Evolutionary conservation across 305 asterid genomes (phyloP).

Genomic region (Coffea humblotiana): DNA sequence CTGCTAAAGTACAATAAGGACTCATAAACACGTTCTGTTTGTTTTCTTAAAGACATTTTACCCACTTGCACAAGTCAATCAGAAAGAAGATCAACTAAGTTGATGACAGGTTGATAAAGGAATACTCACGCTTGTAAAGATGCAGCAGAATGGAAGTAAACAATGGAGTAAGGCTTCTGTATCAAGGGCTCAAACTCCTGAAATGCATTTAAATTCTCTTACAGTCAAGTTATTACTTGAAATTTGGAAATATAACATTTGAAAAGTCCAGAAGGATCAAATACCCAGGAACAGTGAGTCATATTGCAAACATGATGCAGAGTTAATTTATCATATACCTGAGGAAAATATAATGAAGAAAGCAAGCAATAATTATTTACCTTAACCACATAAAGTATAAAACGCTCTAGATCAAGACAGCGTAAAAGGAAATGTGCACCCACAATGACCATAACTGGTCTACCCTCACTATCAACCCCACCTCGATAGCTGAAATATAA

Average conservation of each 20-base stretch:
- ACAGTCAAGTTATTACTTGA: not conserved
- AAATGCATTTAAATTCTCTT: slow-evolving; percentile 23
- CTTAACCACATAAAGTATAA: slow-evolving; percentile 81
- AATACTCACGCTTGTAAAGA: slow-evolving; percentile 77
- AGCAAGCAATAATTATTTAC: slow-evolving; percentile 32
- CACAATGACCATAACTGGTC: slow-evolving; percentile 91
- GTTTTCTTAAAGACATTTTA: not conserved
- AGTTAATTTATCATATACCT: not conserved
- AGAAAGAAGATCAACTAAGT: not conserved
- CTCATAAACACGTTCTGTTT: not conserved
- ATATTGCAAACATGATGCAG: not conserved
- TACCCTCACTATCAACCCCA: slow-evolving; percentile 93
- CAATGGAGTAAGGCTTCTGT: slow-evolving; percentile 91
- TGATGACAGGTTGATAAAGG: slow-evolving; percentile 14
- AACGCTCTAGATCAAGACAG: slow-evolving; percentile 92
- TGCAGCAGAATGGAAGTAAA: slow-evolving; percentile 94
- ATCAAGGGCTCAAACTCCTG: slow-evolving; percentile 98
- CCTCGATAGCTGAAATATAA: slow-evolving; percentile 77
- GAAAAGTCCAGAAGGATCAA: slow-evolving; percentile 2
- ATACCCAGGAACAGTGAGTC: not conserved
- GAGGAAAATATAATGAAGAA: not conserved
- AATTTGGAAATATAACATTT: not conserved
- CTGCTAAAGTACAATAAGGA: not conserved
- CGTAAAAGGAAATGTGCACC: slow-evolving; percentile 97
- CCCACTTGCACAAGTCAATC: not conserved